A percentile compares a stretch with the other conserved stretches of the same genome.
phyloP scores from a whole-genome alignment of 164 flowering plant genomes.

The Vitis rupestris region DNA sequence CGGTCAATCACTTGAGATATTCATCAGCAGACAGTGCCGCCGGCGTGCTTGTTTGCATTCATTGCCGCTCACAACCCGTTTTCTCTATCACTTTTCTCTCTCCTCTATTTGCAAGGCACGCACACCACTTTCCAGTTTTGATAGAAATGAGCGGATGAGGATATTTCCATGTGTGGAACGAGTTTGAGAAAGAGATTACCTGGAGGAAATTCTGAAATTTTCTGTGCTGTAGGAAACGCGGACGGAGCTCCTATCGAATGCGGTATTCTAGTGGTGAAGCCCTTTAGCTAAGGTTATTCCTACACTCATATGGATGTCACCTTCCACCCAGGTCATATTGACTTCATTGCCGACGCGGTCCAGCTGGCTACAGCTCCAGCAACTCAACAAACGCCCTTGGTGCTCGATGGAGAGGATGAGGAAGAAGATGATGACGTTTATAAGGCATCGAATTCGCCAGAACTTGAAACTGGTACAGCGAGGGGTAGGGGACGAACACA shows the following conservation, averaged over 20 bases:
- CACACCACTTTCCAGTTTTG: no score
- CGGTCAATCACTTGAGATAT: no score
- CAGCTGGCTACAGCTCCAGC: slow-evolving; percentile 26
- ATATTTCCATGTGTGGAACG: no score
- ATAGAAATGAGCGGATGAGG: no score
- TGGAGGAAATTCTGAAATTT: background rate
- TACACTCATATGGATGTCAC: slow-evolving; percentile 92
- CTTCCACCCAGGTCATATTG: slow-evolving; percentile 87
- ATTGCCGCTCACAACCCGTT: slow-evolving; percentile 5
- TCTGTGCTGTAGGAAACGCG: slow-evolving; percentile 5
- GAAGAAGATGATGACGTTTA: slow-evolving; percentile 38
- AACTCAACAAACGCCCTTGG: slow-evolving; percentile 22
- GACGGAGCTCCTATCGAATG: slow-evolving; percentile 41
- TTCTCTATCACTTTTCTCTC: no score
- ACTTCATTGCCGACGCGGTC: slow-evolving; percentile 80
- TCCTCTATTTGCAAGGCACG: no score
- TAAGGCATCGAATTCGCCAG: slow-evolving; percentile 9
- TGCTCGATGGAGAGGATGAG: slow-evolving; percentile 30
- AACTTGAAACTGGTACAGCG: background rate
- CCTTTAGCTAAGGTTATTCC: slow-evolving; percentile 76
- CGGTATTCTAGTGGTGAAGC: slow-evolving; percentile 60
- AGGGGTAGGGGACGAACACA: no score
- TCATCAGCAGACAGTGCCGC: no score
- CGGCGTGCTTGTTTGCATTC: slow-evolving; percentile 58
- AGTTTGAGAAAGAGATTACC: no score